Percentiles rank a stretch among this genome's conserved stretches.
Evolutionary conservation across 1,284 basidiomycete species (phyloP).

Genomic region (Vanrija humicola): DNA sequence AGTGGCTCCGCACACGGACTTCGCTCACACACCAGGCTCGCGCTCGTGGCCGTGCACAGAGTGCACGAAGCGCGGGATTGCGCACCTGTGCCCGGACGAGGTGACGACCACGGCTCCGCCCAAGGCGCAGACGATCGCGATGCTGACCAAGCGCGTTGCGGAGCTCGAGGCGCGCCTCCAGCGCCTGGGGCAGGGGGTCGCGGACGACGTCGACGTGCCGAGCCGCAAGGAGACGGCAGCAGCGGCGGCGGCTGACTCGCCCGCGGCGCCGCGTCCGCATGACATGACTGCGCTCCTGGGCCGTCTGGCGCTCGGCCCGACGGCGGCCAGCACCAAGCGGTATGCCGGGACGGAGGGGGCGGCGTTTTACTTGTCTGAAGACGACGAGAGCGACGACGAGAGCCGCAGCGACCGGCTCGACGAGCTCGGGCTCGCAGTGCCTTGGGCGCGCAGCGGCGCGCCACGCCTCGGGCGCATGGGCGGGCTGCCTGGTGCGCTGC

Average conservation of each 20-base stretch:
- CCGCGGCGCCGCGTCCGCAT: background rate
- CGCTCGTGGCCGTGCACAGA: conserved; percentile 19
- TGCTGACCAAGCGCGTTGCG: conserved; percentile 12
- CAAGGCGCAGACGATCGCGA: conserved; percentile 16
- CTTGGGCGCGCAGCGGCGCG: conserved; percentile 10
- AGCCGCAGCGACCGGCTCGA: background rate
- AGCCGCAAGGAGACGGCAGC: background rate
- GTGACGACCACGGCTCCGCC: conserved; percentile 13
- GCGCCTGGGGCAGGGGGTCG: conserved; percentile 4
- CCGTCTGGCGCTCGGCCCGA: conserved; percentile 13
- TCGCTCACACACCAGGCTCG: background rate
- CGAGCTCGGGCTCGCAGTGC: conserved; percentile 1
- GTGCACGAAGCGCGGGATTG: conserved; percentile 16
- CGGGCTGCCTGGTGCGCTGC: conserved; percentile 10
- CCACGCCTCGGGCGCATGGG: conserved; percentile 4
- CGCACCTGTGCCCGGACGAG: conserved; percentile 14
- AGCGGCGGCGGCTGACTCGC: too few relatives aligned
- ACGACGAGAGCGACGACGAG: conserved; percentile 7
- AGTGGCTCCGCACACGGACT: background rate
- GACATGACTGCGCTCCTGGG: conserved; percentile 19
- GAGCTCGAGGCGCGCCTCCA: conserved; percentile 14
- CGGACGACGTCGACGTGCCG: background rate
- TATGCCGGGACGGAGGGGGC: conserved; percentile 15
- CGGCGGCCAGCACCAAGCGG: conserved; percentile 6
- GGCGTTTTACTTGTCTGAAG: conserved; percentile 16